Evolutionary conservation across 2,329 filamentous ascomycete species (phyloP).

Genomic region (Venturia aucupariae): DNA sequence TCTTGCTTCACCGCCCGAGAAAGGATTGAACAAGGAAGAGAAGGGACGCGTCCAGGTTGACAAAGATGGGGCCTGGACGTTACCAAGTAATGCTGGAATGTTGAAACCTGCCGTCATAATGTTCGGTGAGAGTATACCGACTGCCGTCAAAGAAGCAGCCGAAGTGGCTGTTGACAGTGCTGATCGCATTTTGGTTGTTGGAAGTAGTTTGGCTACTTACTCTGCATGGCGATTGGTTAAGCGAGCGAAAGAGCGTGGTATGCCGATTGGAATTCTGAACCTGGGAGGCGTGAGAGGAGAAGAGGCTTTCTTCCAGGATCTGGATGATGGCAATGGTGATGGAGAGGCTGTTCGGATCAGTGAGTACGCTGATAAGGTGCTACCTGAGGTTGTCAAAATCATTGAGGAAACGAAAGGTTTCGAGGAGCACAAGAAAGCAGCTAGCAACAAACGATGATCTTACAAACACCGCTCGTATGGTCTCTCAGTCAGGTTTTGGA

Average conservation of each 20-base stretch:
- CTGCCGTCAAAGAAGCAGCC: conserved; percentile 60
- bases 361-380: conserved; percentile 6
- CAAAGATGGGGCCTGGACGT: conserved; percentile 68
- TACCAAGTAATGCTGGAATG: conserved; percentile 59
- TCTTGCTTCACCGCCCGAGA: conserved; percentile 50
- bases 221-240: conserved; percentile 88
- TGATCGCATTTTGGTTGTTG: conserved; percentile 66
- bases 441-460: not conserved
- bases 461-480: too few relatives aligned
- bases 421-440: not conserved
- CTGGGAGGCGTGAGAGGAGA: conserved; percentile 76
- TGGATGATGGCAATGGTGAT: conserved; percentile 38
- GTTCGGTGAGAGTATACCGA: conserved; percentile 84
- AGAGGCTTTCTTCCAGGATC: conserved; percentile 55
- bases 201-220: conserved; percentile 88
- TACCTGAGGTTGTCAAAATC: conserved; percentile 12
- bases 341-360: conserved; percentile 8
- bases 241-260: conserved; percentile 68
- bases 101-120: conserved; percentile 91
- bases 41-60: conserved; percentile 59
- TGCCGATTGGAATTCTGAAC: conserved; percentile 82
- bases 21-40: conserved; percentile 42
- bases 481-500: too few relatives aligned
- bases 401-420: conserved; percentile 5
- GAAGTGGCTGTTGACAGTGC: conserved; percentile 73